Evolutionary conservation across 75 land plant genomes (phyloP).

Genomic region (Pinus taeda): DNA sequence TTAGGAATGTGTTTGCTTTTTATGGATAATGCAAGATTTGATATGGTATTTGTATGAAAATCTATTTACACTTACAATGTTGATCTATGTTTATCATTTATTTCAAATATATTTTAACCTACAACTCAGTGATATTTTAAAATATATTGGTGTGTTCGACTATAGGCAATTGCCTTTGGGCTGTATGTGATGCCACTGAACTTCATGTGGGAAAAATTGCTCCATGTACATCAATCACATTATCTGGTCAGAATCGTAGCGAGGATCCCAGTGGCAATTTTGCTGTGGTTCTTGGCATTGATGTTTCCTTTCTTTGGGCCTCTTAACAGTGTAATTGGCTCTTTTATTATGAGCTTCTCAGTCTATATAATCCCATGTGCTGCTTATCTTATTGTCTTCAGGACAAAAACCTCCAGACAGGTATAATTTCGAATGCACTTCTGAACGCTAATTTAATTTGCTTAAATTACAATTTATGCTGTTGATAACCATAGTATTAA

Average conservation of each 20-base stretch:
- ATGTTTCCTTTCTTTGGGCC: conserved; percentile 33
- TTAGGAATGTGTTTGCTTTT: too few relatives aligned
- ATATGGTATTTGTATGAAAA: too few relatives aligned
- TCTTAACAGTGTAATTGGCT: conserved; percentile 21
- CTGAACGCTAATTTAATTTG: too few relatives aligned
- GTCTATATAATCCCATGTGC: conserved; percentile 32
- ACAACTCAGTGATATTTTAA: too few relatives aligned
- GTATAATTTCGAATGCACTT: neutral
- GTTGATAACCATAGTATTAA: neutral
- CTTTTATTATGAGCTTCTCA: conserved; percentile 33
- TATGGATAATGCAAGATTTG: too few relatives aligned
- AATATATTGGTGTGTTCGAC: too few relatives aligned
- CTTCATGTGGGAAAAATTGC: conserved; percentile 34
- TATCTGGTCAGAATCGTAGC: conserved; percentile 9
- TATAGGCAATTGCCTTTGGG: conserved; percentile 28
- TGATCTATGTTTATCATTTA: too few relatives aligned
- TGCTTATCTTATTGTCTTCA: conserved; percentile 24
- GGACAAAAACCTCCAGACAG: conserved; percentile 13
- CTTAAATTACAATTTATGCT: neutral
- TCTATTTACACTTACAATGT: too few relatives aligned
- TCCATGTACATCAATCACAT: conserved; percentile 16
- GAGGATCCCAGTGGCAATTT: conserved; percentile 24
- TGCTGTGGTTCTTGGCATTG: conserved; percentile 27
- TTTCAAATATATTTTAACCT: too few relatives aligned
- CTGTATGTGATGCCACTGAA: conserved; percentile 23